phyloP scores from a whole-genome alignment of 768 basidiomycete genomes.

The Crepidotus variabilis region DNA sequence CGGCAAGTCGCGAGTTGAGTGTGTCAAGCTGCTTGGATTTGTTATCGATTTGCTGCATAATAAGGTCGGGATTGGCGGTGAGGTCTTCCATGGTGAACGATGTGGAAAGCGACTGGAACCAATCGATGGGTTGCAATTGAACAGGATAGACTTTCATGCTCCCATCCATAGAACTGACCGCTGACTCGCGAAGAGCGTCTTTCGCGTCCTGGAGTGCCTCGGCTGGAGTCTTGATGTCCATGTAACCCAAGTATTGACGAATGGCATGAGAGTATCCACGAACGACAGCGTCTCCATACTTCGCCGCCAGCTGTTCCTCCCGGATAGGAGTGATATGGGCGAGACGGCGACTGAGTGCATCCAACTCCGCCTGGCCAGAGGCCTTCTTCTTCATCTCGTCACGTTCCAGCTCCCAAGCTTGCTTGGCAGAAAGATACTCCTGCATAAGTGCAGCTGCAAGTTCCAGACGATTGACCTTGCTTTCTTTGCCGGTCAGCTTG shows the following conservation, averaged over 20 bases:
- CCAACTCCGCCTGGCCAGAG: slow-evolving; percentile 11
- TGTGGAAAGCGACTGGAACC: slow-evolving; percentile 23
- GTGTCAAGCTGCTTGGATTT: slow-evolving; percentile 21
- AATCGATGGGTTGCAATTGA: slow-evolving; percentile 23
- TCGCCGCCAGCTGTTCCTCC: slow-evolving; percentile 21
- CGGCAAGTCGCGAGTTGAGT: slow-evolving; percentile 18
- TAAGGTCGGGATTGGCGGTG: slow-evolving; percentile 18
- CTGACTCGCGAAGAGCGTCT: slow-evolving; percentile 22
- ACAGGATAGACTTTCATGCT: slow-evolving; percentile 22
- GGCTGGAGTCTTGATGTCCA: slow-evolving; percentile 20
- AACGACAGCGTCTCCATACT: slow-evolving; percentile 24
- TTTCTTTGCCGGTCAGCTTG: slow-evolving; percentile 5
- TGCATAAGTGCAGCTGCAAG: slow-evolving; percentile 22
- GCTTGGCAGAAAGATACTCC: slow-evolving; percentile 23
- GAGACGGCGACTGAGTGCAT: slow-evolving; percentile 19
- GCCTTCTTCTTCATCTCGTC: slow-evolving; percentile 20
- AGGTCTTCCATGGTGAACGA: slow-evolving; percentile 24
- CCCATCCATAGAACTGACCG: slow-evolving; percentile 21
- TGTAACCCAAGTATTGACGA: slow-evolving; percentile 22
- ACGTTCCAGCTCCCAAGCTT: slow-evolving; percentile 25
- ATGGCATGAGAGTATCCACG: slow-evolving; percentile 24
- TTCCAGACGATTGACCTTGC: slow-evolving; percentile 22
- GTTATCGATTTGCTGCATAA: slow-evolving; percentile 18
- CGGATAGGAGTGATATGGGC: slow-evolving; percentile 22
- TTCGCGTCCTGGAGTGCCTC: slow-evolving; percentile 23